Evolutionary conservation across 164 flowering plant genomes (phyloP).

Genomic region (Magnolia changhungtana): DNA sequence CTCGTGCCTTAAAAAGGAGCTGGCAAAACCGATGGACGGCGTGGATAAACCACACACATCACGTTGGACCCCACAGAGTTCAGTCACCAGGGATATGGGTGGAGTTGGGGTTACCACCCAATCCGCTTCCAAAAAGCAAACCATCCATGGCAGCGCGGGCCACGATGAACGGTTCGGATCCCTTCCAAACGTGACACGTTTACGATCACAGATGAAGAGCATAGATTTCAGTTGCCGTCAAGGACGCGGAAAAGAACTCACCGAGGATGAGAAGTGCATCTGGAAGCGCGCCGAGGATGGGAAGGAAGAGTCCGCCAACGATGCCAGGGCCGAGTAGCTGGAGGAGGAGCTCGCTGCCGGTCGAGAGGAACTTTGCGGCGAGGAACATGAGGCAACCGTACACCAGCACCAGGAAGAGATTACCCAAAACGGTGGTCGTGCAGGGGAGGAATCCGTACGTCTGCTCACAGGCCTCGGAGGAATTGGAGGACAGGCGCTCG

Average conservation of each 20-base stretch:
- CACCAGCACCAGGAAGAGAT: conserved; percentile 49
- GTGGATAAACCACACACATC: no score
- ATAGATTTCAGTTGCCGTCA: not conserved
- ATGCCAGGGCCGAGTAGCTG: conserved; percentile 88
- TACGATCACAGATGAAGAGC: not conserved
- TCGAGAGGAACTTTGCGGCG: conserved; percentile 70
- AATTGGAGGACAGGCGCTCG: not conserved
- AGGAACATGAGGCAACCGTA: conserved; percentile 71
- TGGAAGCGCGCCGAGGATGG: conserved; percentile 89
- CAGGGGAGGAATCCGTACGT: conserved; percentile 73
- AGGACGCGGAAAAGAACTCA: conserved; percentile 46
- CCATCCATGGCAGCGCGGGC: no score
- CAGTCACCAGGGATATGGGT: no score
- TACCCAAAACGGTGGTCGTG: conserved; percentile 46
- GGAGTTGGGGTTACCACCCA: no score
- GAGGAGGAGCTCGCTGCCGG: conserved; percentile 79
- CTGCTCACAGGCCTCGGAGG: conserved; percentile 39
- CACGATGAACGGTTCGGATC: no score
- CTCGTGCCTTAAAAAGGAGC: no score
- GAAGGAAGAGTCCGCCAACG: conserved; percentile 84
- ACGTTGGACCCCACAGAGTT: no score
- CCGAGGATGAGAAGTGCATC: conserved; percentile 90
- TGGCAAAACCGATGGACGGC: no score
- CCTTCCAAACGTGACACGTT: no score
- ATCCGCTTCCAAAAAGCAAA: no score